Evolutionary conservation across 306 rosid genomes (phyloP), one percentile per base, ranked within the genome.

Genomic region (Argentina anserina): DNA sequence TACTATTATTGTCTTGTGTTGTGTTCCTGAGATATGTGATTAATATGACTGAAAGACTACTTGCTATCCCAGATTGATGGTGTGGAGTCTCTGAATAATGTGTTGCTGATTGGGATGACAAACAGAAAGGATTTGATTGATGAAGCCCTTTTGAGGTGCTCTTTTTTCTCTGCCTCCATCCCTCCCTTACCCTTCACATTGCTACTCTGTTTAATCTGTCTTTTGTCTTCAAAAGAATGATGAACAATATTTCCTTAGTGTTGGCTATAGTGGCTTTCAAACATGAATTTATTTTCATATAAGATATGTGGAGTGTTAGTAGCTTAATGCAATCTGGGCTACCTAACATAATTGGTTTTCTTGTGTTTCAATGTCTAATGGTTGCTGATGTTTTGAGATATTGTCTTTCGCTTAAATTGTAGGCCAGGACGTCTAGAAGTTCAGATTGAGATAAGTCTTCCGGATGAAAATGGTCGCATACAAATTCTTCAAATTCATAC

Each of bases 381-480:
- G 50, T 46, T 55, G 39, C 41, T 72, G 42, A 59, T 59, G 7
- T 59, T 12, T 58, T 58, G 36, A 58, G 74, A 53, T 70, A 69
- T 76, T 56, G 59, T 70, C 60, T 69, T 53, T 75, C 74, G 69
- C 18, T 28, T 81, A 56, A 60, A 67, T 39, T 86, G 80, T 73
- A 94, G 99, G 75, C 99, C 99, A 21, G 99, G 99, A 72, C 94
- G 99, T 46, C 78, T 94, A 89, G 99, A 94, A 87, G 97, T 94
- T 72, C 99, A 91, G 80, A 88, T 94, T 78, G 99, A 94, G 86
- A 91, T 94, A 78, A 88, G 96, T 81, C 97, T 94, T 81, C 99
- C 99, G 25, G 99, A 94, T 88, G 99, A 94, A 82, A 84, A 88
- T 83, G 99, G 99, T 23, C 92, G 99, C 66, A 20, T 91, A 52